These are phyloP conservation scores for Nakaseomyces sp. DNA, from an alignment of 1,139 yeast genomes.

Conservation along the genomic window DNA sequence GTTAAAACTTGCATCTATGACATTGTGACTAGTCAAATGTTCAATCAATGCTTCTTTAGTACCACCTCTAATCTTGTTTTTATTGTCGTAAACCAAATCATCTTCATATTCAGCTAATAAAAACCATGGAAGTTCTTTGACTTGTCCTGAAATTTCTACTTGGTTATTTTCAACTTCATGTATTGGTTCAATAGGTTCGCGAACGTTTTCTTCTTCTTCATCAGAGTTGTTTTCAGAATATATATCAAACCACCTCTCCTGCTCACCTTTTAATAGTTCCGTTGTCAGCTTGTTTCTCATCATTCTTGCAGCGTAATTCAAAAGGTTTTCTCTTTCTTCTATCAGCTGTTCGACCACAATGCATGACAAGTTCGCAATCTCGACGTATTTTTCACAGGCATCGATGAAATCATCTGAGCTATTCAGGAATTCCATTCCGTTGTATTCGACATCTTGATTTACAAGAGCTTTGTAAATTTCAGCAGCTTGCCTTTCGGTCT, in stretches of 20 bases:
- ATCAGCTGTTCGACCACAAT: constrained; percentile 47
- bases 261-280: constrained; percentile 49
- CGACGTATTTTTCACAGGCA: constrained; percentile 38
- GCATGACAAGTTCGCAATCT: constrained; percentile 39
- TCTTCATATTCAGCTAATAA: constrained; percentile 70
- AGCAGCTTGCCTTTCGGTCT: constrained; percentile 42
- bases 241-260: constrained; percentile 16
- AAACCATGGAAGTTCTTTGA: constrained; percentile 58
- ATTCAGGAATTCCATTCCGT: constrained; percentile 42
- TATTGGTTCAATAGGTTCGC: constrained; percentile 8
- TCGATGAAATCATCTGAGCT: constrained; percentile 29
- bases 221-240: constrained; percentile 14
- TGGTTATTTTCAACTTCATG: constrained; percentile 11
- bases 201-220: constrained; percentile 23
- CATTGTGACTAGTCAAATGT: constrained; percentile 72
- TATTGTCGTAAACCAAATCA: constrained; percentile 61
- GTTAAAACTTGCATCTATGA: constrained; percentile 59
- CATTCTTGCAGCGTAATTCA: constrained; percentile 66
- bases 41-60: constrained; percentile 73
- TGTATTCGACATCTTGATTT: constrained; percentile 39
- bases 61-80: constrained; percentile 78
- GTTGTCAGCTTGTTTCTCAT: constrained; percentile 67
- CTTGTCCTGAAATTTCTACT: constrained; percentile 1
- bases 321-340: constrained; percentile 59
- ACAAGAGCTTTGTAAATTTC: constrained; percentile 40